Conservation (phyloP, 176 grass and related monocot genomes). For the Guadua angustifolia region DNA sequence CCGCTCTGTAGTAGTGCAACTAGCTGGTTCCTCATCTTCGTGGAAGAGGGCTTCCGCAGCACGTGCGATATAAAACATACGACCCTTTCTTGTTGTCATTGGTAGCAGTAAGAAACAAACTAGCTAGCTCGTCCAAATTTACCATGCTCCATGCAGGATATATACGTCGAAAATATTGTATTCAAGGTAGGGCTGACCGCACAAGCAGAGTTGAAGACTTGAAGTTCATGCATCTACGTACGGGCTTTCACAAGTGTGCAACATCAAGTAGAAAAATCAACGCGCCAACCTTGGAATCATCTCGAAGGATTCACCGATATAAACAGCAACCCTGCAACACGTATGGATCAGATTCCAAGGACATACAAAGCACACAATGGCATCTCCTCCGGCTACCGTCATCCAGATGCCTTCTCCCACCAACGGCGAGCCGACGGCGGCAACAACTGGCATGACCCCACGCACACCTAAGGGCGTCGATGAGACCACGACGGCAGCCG, state of each 20-base stretch:
- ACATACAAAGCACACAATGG: conserved; percentile 6
- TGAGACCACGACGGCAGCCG: too few relatives aligned
- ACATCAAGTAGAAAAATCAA: conserved; percentile 33
- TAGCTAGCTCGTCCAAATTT: neutral
- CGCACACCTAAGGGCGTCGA: neutral
- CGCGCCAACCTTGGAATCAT: neutral
- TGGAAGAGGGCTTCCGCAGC: neutral
- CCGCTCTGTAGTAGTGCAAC: too few relatives aligned
- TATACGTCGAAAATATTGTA: neutral
- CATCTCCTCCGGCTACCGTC: conserved; percentile 9
- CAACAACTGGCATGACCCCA: neutral
- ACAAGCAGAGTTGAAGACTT: conserved; percentile 8
- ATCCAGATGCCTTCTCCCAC: conserved; percentile 15
- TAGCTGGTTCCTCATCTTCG: neutral
- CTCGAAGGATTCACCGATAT: neutral
- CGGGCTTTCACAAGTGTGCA: neutral
- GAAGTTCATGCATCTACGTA: conserved; percentile 3
- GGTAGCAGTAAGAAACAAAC: neutral
- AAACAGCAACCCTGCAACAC: neutral
- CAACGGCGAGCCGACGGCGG: neutral
- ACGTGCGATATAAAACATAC: neutral
- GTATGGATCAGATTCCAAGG: neutral
- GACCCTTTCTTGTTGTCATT: neutral
- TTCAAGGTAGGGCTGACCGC: neutral
- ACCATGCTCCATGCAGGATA: neutral